Conservation (phyloP, 2,329 filamentous ascomycete species). For the Colletotrichum lentis region DNA sequence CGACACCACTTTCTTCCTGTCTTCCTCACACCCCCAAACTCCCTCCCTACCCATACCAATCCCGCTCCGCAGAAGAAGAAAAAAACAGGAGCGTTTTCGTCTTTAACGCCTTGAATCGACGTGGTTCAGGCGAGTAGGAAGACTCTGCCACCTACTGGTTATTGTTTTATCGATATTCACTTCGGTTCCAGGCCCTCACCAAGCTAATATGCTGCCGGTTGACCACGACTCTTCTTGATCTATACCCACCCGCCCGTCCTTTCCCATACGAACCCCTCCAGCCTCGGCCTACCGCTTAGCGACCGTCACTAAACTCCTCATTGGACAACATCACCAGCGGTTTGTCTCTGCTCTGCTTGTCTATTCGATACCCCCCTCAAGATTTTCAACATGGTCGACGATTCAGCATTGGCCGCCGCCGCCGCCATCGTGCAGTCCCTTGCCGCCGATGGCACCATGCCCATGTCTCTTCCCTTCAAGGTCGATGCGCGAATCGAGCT, state of each 20-base stretch:
- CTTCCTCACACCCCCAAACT: conserved; percentile 6
- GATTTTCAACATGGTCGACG: conserved; percentile 58
- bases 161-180: conserved; percentile 27
- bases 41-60: neutral
- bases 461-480: conserved; percentile 51
- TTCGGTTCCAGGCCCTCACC: conserved; percentile 34
- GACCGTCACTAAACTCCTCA: neutral
- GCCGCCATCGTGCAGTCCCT: conserved; percentile 63
- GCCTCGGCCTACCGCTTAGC: conserved; percentile 6
- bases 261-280: conserved; percentile 13
- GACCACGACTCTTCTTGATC: conserved; percentile 34
- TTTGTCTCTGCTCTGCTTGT: conserved; percentile 8
- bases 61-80: conserved; percentile 7
- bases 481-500: conserved; percentile 67
- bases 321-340: conserved; percentile 11
- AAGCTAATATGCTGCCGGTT: conserved; percentile 37
- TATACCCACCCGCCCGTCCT: conserved; percentile 28
- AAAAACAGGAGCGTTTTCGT: conserved; percentile 18
- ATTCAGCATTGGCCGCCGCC: conserved; percentile 62
- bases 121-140: conserved; percentile 32
- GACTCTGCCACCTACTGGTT: conserved; percentile 5
- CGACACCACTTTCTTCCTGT: conserved; percentile 13
- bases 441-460: conserved; percentile 54
- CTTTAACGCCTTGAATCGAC: conserved; percentile 26
- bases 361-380: conserved; percentile 6